Percentiles rank a stretch among this genome's conserved stretches.
Evolutionary conservation across 805 yeast species (phyloP).

Genomic region (Candida pseudoglaebosa): DNA sequence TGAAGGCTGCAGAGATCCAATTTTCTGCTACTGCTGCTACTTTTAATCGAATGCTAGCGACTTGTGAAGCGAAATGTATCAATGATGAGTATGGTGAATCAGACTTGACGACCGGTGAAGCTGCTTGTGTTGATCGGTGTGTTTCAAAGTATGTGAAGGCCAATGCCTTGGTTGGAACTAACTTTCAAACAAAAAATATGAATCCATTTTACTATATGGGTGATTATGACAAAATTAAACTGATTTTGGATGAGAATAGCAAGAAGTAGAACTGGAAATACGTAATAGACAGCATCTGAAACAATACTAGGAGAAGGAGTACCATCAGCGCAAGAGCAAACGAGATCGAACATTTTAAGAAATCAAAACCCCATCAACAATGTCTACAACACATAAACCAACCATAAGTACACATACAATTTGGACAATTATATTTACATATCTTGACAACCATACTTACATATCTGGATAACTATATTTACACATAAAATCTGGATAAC

Average conservation of each 20-base stretch:
- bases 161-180: constrained; percentile 58
- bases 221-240: constrained; percentile 31
- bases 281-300: too few species aligned
- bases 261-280: not conserved
- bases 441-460: too few species aligned
- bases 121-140: constrained; percentile 80
- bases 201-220: constrained; percentile 43
- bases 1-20: constrained; percentile 64
- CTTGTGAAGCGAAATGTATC: constrained; percentile 75
- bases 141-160: constrained; percentile 77
- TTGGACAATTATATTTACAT: too few species aligned
- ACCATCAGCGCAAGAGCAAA: too few species aligned
- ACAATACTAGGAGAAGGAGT: too few species aligned
- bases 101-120: constrained; percentile 82
- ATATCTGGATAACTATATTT: too few species aligned
- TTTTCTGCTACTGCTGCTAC: constrained; percentile 60
- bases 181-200: constrained; percentile 38
- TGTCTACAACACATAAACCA: too few species aligned
- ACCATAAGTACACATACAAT: too few species aligned
- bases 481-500: too few species aligned
- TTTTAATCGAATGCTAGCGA: constrained; percentile 51
- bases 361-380: too few species aligned
- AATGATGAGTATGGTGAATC: constrained; percentile 82
- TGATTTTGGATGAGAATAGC: constrained; percentile 2
- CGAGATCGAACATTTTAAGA: too few species aligned